Conservation (phyloP, 179 eudicot genomes). For the Pouteria campechiana region DNA sequence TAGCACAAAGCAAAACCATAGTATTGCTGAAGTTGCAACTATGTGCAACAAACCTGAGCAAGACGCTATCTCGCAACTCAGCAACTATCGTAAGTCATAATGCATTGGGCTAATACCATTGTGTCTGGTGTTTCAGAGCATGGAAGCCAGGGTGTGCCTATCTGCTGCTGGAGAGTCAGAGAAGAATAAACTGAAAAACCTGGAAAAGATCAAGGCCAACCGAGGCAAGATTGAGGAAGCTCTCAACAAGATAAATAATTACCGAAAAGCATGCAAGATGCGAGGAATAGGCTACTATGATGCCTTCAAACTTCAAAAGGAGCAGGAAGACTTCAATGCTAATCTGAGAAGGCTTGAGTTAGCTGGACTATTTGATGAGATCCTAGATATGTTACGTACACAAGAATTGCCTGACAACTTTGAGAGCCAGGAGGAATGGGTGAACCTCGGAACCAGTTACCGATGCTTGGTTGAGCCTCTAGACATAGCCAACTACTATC, state of each 20-base stretch:
- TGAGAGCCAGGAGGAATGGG: constrained; percentile 69
- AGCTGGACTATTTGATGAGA: constrained; percentile 91
- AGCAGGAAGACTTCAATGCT: constrained; percentile 45
- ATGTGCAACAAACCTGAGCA: too few species aligned
- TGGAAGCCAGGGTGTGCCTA: constrained; percentile 65
- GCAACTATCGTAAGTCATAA: too few species aligned
- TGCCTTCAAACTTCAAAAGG: constrained; percentile 64
- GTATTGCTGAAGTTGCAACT: too few species aligned
- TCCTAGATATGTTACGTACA: constrained; percentile 64
- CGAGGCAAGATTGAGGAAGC: constrained; percentile 31
- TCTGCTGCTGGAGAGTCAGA: constrained; percentile 77
- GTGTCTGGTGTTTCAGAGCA: constrained; percentile 36
- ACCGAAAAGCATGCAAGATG: constrained; percentile 31
- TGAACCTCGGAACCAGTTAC: constrained; percentile 69
- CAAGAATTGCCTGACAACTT: constrained; percentile 81
- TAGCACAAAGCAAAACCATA: too few species aligned
- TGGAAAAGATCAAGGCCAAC: constrained; percentile 31
- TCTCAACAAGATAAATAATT: constrained; percentile 32
- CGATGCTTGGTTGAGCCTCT: constrained; percentile 70
- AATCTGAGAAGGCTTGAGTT: constrained; percentile 63
- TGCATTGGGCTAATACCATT: too few species aligned
- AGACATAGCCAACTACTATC: constrained; percentile 83
- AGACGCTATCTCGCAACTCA: too few species aligned
- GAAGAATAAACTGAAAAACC: constrained; percentile 47
- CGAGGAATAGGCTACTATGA: constrained; percentile 66